These are phyloP conservation scores for Condylostoma magnum DNA, from an alignment of 169 alveolate species.

Conservation along the genomic window DNA sequence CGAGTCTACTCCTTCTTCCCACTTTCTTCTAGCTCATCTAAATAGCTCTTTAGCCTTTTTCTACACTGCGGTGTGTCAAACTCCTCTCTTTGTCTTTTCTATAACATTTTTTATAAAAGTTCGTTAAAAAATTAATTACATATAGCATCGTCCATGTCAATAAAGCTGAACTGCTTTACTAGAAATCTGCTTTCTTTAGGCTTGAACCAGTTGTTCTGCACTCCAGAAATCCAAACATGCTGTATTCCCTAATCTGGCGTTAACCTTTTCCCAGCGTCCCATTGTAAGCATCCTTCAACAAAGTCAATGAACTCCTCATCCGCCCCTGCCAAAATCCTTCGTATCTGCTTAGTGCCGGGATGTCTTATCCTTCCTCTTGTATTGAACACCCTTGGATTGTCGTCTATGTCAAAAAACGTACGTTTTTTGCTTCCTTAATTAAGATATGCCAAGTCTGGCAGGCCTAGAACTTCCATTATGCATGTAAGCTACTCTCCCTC, in stretches of 20 bases:
- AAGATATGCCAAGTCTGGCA: conserved; percentile 55
- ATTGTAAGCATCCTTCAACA: conserved; percentile 44
- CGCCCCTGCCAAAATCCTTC: conserved; percentile 48
- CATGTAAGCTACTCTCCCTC: conserved; percentile 70
- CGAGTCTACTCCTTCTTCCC: too few species aligned
- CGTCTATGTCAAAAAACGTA: conserved; percentile 70
- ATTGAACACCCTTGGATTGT: conserved; percentile 51
- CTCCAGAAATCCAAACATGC: conserved; percentile 54
- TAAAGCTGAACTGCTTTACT: too few species aligned
- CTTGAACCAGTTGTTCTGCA: too few species aligned
- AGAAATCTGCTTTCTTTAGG: too few species aligned
- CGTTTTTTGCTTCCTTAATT: conserved; percentile 55
- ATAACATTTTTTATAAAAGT: too few species aligned
- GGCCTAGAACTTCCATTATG: conserved; percentile 72
- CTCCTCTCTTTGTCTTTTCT: too few species aligned
- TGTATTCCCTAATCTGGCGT: conserved; percentile 45
- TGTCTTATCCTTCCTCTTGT: conserved; percentile 55
- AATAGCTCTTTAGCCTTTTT: too few species aligned
- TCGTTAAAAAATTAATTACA: too few species aligned
- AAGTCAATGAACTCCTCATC: conserved; percentile 53
- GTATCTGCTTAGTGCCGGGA: conserved; percentile 34
- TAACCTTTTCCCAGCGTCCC: conserved; percentile 49
- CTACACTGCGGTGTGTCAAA: too few species aligned
- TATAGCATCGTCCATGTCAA: too few species aligned
- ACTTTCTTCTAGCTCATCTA: too few species aligned